Base-by-base conservation (phyloP, 352 stramenopile genomes). In the Phytophthora kernoviae region DNA sequence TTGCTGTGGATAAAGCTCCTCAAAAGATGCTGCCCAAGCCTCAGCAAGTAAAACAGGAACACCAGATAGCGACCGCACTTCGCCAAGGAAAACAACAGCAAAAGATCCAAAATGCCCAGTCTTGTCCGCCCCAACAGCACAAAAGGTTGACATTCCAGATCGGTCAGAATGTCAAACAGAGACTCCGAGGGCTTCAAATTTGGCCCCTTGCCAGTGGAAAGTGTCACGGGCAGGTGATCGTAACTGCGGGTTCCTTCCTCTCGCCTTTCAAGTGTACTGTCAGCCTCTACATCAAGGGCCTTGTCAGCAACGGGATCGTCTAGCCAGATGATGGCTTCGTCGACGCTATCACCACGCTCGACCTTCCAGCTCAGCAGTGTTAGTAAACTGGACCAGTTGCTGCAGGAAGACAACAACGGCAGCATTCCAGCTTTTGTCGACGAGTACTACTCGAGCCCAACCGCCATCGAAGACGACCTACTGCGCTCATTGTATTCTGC, bases 371-470 rank as follows among this genome's bases (percentile, higher is more conserved):
- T 53, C 27, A 71, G 52, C 15, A 54, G 21, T 49, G 33, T 54
- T 20, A 68, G 15, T 32, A 70, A 69, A 50, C 60, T 89, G 42
- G 77, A 91, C 15, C 77, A 88, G 49, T 54, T 91, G 6, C 69
- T 89, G 1, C 82, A 89, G 34, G 79, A 91, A n/a, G 77, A 89
- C 4, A 32, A 60, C 7, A 61, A 14, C 62, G 77, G 10, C 56
- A 79, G 33, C 49, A 77, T 58, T 40, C 84, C 27, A 40, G 69
- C 26, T 33, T 72, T 67, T 21, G 49, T 78, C 9, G 77, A 85
- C 45, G 73, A 67, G 40, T 76, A 77, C 48, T 87, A 87, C 59
- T 65, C 73, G 8, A 88, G 77, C 34, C 74, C 77, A 0, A 81
- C 74, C 12, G 68, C 67, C 7, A 71, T 74, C 1, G 78, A 88